phyloP scores from a whole-genome alignment of 441 rosid genomes.

The Kokia cookei region DNA sequence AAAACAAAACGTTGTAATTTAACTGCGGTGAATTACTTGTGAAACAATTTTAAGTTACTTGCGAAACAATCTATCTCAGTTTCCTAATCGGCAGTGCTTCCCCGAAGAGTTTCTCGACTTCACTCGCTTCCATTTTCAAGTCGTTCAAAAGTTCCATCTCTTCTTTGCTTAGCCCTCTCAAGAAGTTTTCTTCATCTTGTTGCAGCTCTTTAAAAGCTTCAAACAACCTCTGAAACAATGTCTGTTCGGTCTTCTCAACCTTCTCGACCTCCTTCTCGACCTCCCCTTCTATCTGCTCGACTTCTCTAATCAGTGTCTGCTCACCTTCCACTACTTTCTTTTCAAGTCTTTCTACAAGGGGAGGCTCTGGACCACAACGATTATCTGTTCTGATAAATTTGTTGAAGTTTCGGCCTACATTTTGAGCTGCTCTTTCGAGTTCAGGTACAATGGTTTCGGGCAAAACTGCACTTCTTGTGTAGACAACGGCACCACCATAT shows the following conservation, averaged over 20 bases:
- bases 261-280: slow-evolving; percentile 47
- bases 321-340: slow-evolving; percentile 76
- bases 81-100: slow-evolving; percentile 65
- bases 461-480: slow-evolving; percentile 58
- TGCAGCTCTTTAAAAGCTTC: slow-evolving; percentile 69
- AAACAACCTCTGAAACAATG: slow-evolving; percentile 62
- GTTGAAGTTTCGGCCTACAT: slow-evolving; percentile 75
- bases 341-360: slow-evolving; percentile 84
- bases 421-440: slow-evolving; percentile 74
- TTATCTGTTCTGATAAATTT: slow-evolving; percentile 65
- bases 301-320: slow-evolving; percentile 47
- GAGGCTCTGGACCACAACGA: slow-evolving; percentile 88
- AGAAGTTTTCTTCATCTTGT: slow-evolving; percentile 63
- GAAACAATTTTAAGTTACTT: background rate
- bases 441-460: slow-evolving; percentile 60
- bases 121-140: slow-evolving; percentile 79
- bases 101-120: slow-evolving; percentile 83
- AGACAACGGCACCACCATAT: slow-evolving; percentile 86
- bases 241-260: slow-evolving; percentile 60
- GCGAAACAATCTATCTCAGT: slow-evolving; percentile 41
- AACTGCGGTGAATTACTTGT: background rate
- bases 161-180: slow-evolving; percentile 57
- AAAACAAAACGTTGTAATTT: background rate
- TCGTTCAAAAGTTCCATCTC: slow-evolving; percentile 63
- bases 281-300: slow-evolving; percentile 54